A percentile compares a stretch with the other conserved stretches of the same genome.
These are phyloP conservation scores for Pichia pseudocactophila DNA, from an alignment of 805 yeast genomes.

Conservation along the genomic window DNA sequence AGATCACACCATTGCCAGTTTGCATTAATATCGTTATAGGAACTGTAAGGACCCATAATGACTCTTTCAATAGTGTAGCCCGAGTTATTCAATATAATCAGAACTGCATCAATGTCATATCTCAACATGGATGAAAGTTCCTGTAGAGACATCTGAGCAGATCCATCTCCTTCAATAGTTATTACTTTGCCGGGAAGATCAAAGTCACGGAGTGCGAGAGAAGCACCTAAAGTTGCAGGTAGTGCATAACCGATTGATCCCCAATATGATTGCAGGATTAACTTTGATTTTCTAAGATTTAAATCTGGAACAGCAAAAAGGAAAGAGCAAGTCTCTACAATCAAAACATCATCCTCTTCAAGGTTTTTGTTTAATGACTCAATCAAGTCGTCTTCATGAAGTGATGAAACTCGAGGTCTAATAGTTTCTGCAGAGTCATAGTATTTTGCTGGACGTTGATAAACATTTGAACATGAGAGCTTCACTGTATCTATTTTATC, in stretches of 20 bases:
- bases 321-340: conserved; percentile 41
- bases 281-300: conserved; percentile 27
- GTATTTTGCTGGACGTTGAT: conserved; percentile 2
- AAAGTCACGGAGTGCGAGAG: conserved; percentile 35
- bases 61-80: conserved; percentile 46
- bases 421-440: conserved; percentile 3
- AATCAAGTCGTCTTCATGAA: conserved; percentile 29
- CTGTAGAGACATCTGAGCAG: conserved; percentile 47
- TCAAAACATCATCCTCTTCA: conserved; percentile 32
- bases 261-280: conserved; percentile 34
- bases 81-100: conserved; percentile 39
- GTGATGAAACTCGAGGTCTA: conserved; percentile 7
- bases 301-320: conserved; percentile 35
- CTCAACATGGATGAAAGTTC: conserved; percentile 37
- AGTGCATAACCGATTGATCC: conserved; percentile 46
- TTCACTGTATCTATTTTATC: conserved; percentile 26
- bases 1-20: conserved; percentile 63
- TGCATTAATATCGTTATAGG: conserved; percentile 41
- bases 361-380: conserved; percentile 29
- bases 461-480: conserved; percentile 6
- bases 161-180: conserved; percentile 45
- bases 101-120: conserved; percentile 32
- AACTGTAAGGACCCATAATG: conserved; percentile 39
- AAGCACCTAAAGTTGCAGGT: conserved; percentile 42
- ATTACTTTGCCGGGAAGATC: conserved; percentile 31